A percentile compares a stretch with the other conserved stretches of the same genome.
Conservation (phyloP, 108 stramenopile genomes). For the Cyclotella choctawhatcheeana region DNA sequence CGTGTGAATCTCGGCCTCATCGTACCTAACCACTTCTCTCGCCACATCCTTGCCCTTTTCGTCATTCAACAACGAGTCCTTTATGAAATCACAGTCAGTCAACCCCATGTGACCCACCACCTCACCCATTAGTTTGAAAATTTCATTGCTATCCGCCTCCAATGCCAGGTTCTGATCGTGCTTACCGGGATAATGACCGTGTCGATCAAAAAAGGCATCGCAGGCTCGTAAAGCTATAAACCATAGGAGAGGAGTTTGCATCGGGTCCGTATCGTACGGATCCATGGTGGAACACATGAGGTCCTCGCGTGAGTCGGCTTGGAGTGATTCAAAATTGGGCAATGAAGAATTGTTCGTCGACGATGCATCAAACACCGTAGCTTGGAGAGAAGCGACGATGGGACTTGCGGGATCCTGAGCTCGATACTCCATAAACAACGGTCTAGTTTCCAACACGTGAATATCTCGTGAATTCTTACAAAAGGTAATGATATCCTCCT, state of each 20-base stretch:
- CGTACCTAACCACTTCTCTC: slow-evolving; percentile 84
- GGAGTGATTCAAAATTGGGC: slow-evolving; percentile 33
- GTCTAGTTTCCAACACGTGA: slow-evolving; percentile 62
- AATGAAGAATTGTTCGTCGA: not conserved
- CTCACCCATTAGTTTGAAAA: slow-evolving; percentile 52
- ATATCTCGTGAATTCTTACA: slow-evolving; percentile 79
- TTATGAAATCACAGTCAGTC: slow-evolving; percentile 54
- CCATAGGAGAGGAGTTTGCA: slow-evolving; percentile 82
- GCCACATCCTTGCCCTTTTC: slow-evolving; percentile 55
- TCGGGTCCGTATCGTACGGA: slow-evolving; percentile 71
- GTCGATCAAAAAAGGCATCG: slow-evolving; percentile 68
- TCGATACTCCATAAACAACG: slow-evolving; percentile 58
- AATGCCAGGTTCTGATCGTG: slow-evolving; percentile 53
- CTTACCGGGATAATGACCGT: slow-evolving; percentile 80
- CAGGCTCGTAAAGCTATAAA: slow-evolving; percentile 83
- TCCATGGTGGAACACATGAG: slow-evolving; percentile 59
- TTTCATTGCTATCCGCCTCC: slow-evolving; percentile 60
- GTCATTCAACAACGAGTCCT: slow-evolving; percentile 31
- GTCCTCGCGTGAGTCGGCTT: slow-evolving; percentile 50
- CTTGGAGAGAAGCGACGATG: slow-evolving; percentile 17
- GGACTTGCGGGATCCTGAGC: slow-evolving; percentile 43
- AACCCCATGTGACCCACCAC: slow-evolving; percentile 58
- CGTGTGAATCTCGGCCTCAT: slow-evolving; percentile 88
- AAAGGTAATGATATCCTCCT: slow-evolving; percentile 70
- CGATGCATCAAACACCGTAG: not conserved